Percentiles rank a stretch among this genome's conserved stretches.
Evolutionary conservation across 2,329 filamentous ascomycete species (phyloP).

Genomic region (Pseudogymnoascus sp.): DNA sequence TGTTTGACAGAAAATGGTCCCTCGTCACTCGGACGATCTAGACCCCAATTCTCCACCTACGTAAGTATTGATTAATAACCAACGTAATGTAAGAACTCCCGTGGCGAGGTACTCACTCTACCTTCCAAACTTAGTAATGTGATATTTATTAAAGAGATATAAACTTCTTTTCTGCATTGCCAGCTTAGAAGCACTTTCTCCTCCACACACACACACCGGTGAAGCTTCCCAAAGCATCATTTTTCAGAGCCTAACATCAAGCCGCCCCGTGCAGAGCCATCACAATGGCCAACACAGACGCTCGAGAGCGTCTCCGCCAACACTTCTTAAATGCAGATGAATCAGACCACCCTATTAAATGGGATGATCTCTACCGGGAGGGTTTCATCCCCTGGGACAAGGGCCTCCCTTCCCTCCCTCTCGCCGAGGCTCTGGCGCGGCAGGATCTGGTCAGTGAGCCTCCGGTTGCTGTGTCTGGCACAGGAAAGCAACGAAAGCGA

Average conservation of each 20-base stretch:
- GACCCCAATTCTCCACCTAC: constrained; percentile 1
- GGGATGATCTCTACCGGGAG: constrained; percentile 43
- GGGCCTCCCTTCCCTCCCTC: constrained; percentile 43
- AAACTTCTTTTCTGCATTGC: background rate
- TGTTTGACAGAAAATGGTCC: background rate
- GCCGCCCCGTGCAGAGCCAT: background rate
- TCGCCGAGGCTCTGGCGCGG: constrained; percentile 45
- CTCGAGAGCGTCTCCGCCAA: constrained; percentile 20
- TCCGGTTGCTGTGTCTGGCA: constrained; percentile 1
- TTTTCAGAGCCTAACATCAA: background rate
- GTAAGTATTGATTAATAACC: constrained; percentile 5
- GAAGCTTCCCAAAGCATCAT: background rate
- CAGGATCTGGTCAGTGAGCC: constrained; percentile 36
- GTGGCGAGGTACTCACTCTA: background rate
- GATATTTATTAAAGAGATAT: constrained; percentile 1
- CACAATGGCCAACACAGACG: constrained; percentile 13
- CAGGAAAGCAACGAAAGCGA: constrained; percentile 32
- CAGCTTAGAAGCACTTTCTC: background rate
- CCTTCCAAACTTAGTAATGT: background rate
- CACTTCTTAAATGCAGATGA: constrained; percentile 21
- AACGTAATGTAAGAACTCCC: background rate
- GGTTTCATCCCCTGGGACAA: constrained; percentile 49
- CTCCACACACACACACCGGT: background rate
- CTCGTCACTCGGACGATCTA: background rate
- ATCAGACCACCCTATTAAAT: constrained; percentile 27